phyloP scores from a whole-genome alignment of 129 eudicot genomes.

The Tanacetum coccineum region DNA sequence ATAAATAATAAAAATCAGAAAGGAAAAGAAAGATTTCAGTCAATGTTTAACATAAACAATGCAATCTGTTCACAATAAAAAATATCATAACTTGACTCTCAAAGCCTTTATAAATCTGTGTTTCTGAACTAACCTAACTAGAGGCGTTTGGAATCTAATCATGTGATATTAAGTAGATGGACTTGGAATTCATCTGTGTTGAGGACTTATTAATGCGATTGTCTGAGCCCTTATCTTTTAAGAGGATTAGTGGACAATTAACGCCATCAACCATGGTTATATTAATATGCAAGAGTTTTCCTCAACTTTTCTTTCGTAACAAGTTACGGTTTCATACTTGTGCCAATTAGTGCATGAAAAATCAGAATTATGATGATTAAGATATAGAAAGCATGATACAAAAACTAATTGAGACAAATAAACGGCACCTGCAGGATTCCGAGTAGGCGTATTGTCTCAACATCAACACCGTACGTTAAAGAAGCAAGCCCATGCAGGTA shows the following conservation, averaged over 20 bases:
- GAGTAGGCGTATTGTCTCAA: slow-evolving; percentile 50
- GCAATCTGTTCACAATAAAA: not conserved
- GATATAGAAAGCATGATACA: slow-evolving; percentile 8
- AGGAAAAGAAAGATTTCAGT: slow-evolving; percentile 6
- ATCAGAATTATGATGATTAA: not conserved
- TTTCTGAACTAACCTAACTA: slow-evolving; percentile 5
- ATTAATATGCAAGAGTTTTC: slow-evolving; percentile 13
- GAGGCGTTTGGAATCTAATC: not conserved
- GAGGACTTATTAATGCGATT: not conserved
- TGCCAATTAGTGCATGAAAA: slow-evolving; percentile 15
- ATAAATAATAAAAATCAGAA: slow-evolving; percentile 8
- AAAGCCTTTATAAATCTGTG: slow-evolving; percentile 4
- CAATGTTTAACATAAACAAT: not conserved
- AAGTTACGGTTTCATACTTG: not conserved
- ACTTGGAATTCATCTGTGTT: not conserved
- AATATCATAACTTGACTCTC: not conserved
- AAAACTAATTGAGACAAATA: slow-evolving; percentile 8
- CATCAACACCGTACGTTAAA: slow-evolving; percentile 77
- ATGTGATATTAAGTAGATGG: not conserved
- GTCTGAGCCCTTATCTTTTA: not conserved
- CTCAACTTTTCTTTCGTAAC: not conserved
- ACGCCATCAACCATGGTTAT: slow-evolving; percentile 3
- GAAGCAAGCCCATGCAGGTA: slow-evolving; percentile 66
- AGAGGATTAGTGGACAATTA: not conserved
- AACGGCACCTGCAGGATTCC: slow-evolving; percentile 74